Base-by-base conservation (phyloP, 176 grass and related monocot genomes). In the Thinopyrum elongatum region DNA sequence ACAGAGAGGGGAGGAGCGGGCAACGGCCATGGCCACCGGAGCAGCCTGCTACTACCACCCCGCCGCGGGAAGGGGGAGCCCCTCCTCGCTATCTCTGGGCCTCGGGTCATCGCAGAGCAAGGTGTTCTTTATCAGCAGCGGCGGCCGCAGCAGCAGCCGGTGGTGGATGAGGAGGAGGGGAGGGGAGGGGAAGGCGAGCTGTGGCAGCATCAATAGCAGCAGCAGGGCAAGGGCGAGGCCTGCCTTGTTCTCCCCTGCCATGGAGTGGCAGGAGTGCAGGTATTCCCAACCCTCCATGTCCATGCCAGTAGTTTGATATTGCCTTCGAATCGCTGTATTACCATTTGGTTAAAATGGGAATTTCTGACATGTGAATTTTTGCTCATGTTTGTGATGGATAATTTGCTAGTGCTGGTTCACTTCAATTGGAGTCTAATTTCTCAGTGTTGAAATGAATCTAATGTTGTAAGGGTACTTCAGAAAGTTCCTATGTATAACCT, bases 241-340 rank as follows among this genome's bases (percentile, higher is more conserved):
- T 38, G 35, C 61, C 70, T 16, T 88, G 7, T 81, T 92, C 84
- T 89, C 87, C 8, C 84, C 87, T 17, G 82, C 70, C 77, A 84
- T 87, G 84, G 80, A 82, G 55, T 92, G 87, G 91, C 91, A 92
- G 42, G 91, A 92, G 23, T 90, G 91, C 87, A 78, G 63, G 91
- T 89, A 70, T n/a, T 6, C 34, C 59, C 30, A 35, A 61, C 19
- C 19, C 19, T 14, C 28, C 22, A 75, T 76, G 47, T 39, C 76
- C 64, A 19, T 76, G 28, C 21, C 53, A 63, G 49, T 73, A 74
- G 42, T 62, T 57, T 6, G 26, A 29, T 75, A 51, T 22, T 83
- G 23, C 30, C 49, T 66, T 17, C 36, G 12, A 15, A 16, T 30
- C 22, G 9, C 66, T 70, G 21, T 8, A 28, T 8, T 27, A 36